phyloP scores from a whole-genome alignment of 1,284 basidiomycete species.

The Irpex rosettiformis region DNA sequence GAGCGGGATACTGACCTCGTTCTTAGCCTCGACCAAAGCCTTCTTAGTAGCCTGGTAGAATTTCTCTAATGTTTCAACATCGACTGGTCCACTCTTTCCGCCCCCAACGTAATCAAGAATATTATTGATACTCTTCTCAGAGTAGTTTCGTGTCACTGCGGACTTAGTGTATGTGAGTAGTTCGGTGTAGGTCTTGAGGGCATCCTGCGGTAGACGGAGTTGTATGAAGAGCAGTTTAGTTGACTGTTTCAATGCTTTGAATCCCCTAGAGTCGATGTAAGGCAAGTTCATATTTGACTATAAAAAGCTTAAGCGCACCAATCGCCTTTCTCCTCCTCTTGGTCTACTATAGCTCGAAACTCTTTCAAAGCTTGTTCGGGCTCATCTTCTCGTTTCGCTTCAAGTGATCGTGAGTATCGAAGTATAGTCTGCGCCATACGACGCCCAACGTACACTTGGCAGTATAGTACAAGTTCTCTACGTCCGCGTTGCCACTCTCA shows the following conservation, averaged over 20 bases:
- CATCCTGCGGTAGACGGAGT: constrained; percentile 78
- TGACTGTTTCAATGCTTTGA: constrained; percentile 97
- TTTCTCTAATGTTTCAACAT: constrained; percentile 86
- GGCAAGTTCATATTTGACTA: background rate
- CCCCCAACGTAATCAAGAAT: constrained; percentile 98
- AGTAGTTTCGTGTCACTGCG: constrained; percentile 87
- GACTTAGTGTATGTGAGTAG: constrained; percentile 92
- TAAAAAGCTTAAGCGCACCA: constrained; percentile 51
- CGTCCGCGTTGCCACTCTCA: constrained; percentile 81
- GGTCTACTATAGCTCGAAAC: constrained; percentile 83
- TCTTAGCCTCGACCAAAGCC: constrained; percentile 90
- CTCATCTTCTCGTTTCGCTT: constrained; percentile 90
- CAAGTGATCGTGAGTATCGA: constrained; percentile 4
- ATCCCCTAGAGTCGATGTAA: constrained; percentile 67
- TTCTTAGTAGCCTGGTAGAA: constrained; percentile 95
- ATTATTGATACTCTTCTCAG: constrained; percentile 98
- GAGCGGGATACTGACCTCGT: constrained; percentile 66
- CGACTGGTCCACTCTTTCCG: constrained; percentile 78
- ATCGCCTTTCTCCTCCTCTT: constrained; percentile 89
- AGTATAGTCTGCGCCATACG: background rate
- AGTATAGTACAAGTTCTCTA: constrained; percentile 98
- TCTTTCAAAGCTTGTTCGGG: constrained; percentile 88
- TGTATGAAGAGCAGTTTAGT: constrained; percentile 91
- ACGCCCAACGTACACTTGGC: constrained; percentile 75
- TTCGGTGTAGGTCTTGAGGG: constrained; percentile 82